Percentiles rank a stretch among this genome's conserved stretches.
These are phyloP conservation scores for Drechslera avenae DNA, from an alignment of 2,329 filamentous ascomycete genomes.

Conservation along the genomic window DNA sequence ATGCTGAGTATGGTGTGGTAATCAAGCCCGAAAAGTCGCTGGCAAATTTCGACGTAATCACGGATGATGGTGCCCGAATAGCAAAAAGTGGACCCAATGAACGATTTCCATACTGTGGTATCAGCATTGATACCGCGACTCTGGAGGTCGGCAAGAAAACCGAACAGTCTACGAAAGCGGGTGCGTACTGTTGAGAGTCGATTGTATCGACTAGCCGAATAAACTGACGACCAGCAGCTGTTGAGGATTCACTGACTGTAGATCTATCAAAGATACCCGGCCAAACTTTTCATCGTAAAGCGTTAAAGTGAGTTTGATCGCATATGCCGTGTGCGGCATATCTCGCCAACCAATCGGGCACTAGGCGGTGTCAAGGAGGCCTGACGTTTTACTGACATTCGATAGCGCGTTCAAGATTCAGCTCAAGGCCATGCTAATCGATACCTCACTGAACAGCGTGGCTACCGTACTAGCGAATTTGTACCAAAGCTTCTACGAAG, in stretches of 20 bases:
- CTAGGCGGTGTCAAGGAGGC: slow-evolving; percentile 1
- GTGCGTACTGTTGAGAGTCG: slow-evolving; percentile 46
- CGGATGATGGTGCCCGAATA: slow-evolving; percentile 57
- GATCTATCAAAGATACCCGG: slow-evolving; percentile 75
- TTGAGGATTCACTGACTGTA: slow-evolving; percentile 77
- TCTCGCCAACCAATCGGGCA: slow-evolving; percentile 7
- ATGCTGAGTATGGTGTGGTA: slow-evolving; percentile 78
- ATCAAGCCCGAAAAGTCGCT: slow-evolving; percentile 81
- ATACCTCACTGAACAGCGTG: slow-evolving; percentile 75
- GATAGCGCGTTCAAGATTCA: slow-evolving; percentile 76
- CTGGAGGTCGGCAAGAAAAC: slow-evolving; percentile 76
- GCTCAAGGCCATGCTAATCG: slow-evolving; percentile 81
- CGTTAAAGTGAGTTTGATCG: slow-evolving; percentile 63
- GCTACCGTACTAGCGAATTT: slow-evolving; percentile 75
- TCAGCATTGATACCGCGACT: slow-evolving; percentile 73
- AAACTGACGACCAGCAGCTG: slow-evolving; percentile 45
- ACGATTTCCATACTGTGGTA: slow-evolving; percentile 89
- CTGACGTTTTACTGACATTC: slow-evolving; percentile 21
- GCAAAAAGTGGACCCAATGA: slow-evolving; percentile 47
- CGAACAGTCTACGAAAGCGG: slow-evolving; percentile 56
- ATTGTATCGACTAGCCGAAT: neutral
- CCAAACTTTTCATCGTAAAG: slow-evolving; percentile 78
- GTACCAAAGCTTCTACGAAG: slow-evolving; percentile 74
- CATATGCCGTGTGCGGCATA: neutral
- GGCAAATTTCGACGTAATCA: slow-evolving; percentile 74